Percentiles rank a stretch among this genome's conserved stretches.
Evolutionary conservation across 495 filamentous ascomycete genomes (phyloP).

Genomic region (Penicillium goetzii): DNA sequence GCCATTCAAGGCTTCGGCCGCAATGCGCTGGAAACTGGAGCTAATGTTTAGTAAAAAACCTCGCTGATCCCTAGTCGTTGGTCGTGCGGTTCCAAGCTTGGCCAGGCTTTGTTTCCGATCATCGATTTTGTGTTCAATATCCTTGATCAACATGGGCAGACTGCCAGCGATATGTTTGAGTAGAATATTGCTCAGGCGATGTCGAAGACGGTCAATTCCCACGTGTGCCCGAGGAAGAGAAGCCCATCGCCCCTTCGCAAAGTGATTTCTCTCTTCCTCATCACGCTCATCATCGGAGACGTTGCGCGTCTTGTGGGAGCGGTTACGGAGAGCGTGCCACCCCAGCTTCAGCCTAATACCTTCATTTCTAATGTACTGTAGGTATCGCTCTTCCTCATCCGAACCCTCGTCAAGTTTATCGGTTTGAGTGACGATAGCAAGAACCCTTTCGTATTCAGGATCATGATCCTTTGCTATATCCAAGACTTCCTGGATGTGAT

Average conservation of each 20-base stretch:
- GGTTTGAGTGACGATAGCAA: constrained; percentile 57
- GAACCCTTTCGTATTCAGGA: constrained; percentile 39
- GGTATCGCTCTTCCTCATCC: constrained; percentile 51
- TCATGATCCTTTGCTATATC: constrained; percentile 26
- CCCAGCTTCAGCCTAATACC: constrained; percentile 50
- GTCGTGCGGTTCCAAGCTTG: constrained; percentile 54
- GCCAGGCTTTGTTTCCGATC: constrained; percentile 14
- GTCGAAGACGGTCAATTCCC: constrained; percentile 55
- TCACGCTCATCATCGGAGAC: constrained; percentile 41
- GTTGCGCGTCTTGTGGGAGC: constrained; percentile 45
- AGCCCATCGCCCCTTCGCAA: constrained; percentile 55
- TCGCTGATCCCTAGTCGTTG: constrained; percentile 53
- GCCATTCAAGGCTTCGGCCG: constrained; percentile 57
- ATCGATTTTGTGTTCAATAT: constrained; percentile 49
- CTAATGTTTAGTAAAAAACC: constrained; percentile 57
- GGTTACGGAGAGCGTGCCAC: constrained; percentile 56
- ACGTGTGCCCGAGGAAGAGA: constrained; percentile 38
- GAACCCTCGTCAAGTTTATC: constrained; percentile 36
- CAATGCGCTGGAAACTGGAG: constrained; percentile 51
- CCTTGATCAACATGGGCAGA: constrained; percentile 61
- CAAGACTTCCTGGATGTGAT: constrained; percentile 52
- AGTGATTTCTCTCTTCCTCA: constrained; percentile 39
- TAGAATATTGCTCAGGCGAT: constrained; percentile 60
- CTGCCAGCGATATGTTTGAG: constrained; percentile 57
- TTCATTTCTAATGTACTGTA: constrained; percentile 57